These are phyloP conservation scores for Acanthamoeba culbertsoni DNA, from an alignment of 208 protist genomes.

Conservation along the genomic window DNA sequence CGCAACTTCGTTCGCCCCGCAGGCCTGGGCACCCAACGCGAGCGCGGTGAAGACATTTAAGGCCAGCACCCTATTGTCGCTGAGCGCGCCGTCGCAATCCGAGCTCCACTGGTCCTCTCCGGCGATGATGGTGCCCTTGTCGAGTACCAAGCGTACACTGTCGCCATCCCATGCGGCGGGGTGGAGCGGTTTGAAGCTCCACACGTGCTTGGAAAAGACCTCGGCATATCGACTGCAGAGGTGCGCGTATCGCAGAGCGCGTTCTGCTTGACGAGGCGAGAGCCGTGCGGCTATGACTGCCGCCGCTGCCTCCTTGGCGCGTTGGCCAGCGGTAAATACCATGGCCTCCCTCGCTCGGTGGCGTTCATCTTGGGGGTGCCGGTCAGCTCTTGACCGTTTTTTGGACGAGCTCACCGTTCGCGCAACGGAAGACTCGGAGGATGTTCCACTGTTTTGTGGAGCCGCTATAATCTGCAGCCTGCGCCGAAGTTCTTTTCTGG, in stretches of 20 bases:
- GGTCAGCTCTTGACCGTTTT: background rate
- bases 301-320: background rate
- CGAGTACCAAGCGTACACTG: background rate
- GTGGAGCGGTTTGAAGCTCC: slow-evolving; percentile 1
- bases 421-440: background rate
- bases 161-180: background rate
- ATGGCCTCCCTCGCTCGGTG: background rate
- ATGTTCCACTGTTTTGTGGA: background rate
- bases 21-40: background rate
- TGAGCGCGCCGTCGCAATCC: background rate
- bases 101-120: background rate
- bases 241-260: background rate
- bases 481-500: background rate
- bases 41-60: background rate
- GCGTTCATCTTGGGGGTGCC: background rate
- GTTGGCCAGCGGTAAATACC: background rate
- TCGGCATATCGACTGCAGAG: background rate
- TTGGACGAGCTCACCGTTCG: background rate
- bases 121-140: background rate
- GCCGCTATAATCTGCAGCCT: no score
- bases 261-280: background rate
- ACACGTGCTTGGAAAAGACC: background rate
- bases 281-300: background rate
- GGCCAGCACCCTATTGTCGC: background rate
- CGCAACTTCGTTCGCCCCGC: background rate